phyloP scores from a whole-genome alignment of 2,329 filamentous ascomycete species.

The Pseudogymnoascus sp. region DNA sequence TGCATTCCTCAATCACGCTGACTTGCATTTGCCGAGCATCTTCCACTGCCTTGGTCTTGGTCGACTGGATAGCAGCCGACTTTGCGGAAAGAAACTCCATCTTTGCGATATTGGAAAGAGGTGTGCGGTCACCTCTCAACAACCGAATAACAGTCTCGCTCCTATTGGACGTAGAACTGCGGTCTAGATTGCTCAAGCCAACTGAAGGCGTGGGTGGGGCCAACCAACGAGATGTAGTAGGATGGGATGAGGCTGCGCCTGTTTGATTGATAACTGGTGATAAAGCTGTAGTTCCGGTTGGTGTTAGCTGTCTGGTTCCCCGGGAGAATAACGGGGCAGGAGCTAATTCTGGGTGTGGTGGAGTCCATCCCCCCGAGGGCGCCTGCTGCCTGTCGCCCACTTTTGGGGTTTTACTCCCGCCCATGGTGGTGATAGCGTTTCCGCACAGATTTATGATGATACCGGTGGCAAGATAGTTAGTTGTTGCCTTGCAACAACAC shows the following conservation, averaged over 20 bases:
- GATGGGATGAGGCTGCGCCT: background rate
- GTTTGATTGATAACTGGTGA: background rate
- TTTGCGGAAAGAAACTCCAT: slow-evolving; percentile 30
- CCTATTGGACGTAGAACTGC: background rate
- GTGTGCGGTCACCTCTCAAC: background rate
- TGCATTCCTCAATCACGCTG: slow-evolving; percentile 52
- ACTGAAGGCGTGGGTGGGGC: background rate
- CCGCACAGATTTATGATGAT: background rate
- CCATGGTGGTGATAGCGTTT: background rate
- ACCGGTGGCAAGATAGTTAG: background rate
- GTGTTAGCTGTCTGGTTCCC: background rate
- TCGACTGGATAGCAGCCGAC: slow-evolving; percentile 36
- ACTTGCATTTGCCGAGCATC: slow-evolving; percentile 64
- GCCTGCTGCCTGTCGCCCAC: background rate
- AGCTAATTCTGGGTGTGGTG: background rate
- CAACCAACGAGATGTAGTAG: background rate
- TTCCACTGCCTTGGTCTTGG: slow-evolving; percentile 52
- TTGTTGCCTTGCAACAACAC: background rate
- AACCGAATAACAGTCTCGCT: background rate
- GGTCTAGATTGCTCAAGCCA: background rate
- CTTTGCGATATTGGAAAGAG: background rate
- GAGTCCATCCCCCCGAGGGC: background rate
- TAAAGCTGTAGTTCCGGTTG: background rate
- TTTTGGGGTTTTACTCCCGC: background rate
- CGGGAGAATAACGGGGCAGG: background rate